Base-by-base conservation (phyloP, 108 stramenopile genomes). In the Skeletonema marinoi region DNA sequence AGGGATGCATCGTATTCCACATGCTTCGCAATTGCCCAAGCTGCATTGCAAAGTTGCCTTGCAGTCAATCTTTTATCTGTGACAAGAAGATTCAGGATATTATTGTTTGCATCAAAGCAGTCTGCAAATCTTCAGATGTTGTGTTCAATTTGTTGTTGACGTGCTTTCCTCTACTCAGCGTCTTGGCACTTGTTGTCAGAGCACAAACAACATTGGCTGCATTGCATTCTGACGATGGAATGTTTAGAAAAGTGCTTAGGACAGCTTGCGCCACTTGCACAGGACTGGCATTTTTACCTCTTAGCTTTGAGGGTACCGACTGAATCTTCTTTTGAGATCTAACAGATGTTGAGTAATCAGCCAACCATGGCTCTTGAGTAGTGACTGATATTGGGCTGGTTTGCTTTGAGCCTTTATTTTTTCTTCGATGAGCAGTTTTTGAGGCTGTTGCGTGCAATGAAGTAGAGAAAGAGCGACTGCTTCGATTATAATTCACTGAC, bases 171-270 rank as follows among this genome's bases (percentile, higher is more conserved):
- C 74, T 50, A 38, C 12, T 14, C 66, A 88, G 19, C 14, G 72
- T 73, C 50, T 94, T 94, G 63, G 91, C 91, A 75, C 86, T 87
- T 12, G 87, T 73, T 12, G 93, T 94, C 60, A 94, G 46, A 16
- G 93, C 90, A 70, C 89, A 90, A 8, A 94, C 91, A 13, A 94
- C 42, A 70, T 94, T 94, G 50, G 86, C 89, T 10, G 88, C 85
- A 71, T 94, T 94, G 68, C 89, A 90, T 35, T 83, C 66, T 33
- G 71, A 51, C 12, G 91, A 75, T 30, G 85, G 82, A 13, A 83
- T 83, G 10, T 75, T 32, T 12, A 91, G 73, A 1, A 94, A 74
- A 11, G 85, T 75, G 29, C 72, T 61, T 61, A 94, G 74, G 10
- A 92, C 75, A 2, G 54, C 69, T 9, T 79, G 66, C 63, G 88